phyloP scores from a whole-genome alignment of 805 yeast species.

The Kodamaea neixiangensis region DNA sequence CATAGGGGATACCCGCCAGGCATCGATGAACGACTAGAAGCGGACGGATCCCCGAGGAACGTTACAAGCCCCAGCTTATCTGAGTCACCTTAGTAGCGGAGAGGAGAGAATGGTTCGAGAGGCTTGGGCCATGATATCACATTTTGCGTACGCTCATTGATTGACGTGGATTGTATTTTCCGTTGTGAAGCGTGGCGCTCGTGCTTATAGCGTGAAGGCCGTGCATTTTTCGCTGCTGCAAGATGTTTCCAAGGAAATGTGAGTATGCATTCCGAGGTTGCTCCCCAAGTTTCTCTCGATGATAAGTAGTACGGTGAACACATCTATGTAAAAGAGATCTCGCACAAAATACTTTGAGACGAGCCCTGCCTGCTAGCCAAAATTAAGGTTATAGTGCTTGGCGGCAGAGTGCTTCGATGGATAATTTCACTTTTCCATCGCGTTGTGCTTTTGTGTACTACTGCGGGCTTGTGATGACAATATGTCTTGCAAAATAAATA shows the following conservation, averaged over 20 bases:
- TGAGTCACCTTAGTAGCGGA: neutral
- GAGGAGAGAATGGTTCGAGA: neutral
- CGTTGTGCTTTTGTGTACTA: neutral
- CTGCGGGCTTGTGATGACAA: neutral
- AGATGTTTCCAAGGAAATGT: too few relatives aligned
- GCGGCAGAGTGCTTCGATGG: too few relatives aligned
- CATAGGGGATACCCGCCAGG: too few relatives aligned
- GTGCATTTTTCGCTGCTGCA: neutral
- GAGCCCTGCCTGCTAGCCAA: too few relatives aligned
- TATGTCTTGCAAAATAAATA: neutral
- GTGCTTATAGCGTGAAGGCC: neutral
- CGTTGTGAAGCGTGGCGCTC: too few relatives aligned
- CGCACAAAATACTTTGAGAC: too few relatives aligned
- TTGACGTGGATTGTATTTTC: neutral
- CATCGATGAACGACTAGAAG: too few relatives aligned
- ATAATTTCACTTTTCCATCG: neutral
- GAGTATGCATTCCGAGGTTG: too few relatives aligned
- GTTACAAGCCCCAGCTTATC: neutral
- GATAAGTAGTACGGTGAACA: too few relatives aligned
- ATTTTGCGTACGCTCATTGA: neutral
- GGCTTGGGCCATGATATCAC: neutral
- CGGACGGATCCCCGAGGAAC: neutral
- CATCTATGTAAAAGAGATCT: too few relatives aligned
- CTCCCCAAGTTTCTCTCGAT: too few relatives aligned
- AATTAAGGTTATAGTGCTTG: too few relatives aligned